These are phyloP conservation scores for Paramecium sonneborni DNA, from an alignment of 73 alveolate species.

Conservation along the genomic window DNA sequence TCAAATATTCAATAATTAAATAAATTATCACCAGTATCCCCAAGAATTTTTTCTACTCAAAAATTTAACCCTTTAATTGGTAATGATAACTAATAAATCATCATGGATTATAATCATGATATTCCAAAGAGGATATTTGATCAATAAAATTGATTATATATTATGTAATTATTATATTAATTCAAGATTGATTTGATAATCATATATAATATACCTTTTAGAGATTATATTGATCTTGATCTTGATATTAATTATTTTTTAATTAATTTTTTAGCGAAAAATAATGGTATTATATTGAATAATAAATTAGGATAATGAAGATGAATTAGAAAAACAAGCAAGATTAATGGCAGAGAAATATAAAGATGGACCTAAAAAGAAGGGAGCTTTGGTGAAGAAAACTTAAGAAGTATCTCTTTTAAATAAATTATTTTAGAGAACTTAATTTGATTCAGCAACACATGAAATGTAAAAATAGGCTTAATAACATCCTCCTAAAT, in stretches of 20 bases:
- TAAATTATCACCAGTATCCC: not conserved
- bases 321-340: conserved; percentile 29
- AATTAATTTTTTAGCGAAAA: not conserved
- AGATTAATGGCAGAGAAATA: conserved; percentile 54
- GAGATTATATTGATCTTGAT: not conserved
- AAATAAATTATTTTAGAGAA: not conserved
- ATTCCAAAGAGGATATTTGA: not conserved
- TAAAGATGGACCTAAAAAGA: conserved; percentile 46
- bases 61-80: not conserved
- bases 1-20: not conserved
- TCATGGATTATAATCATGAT: not conserved
- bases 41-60: not conserved
- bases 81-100: not conserved
- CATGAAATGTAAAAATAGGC: conserved; percentile 37
- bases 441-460: conserved; percentile 30
- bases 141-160: not conserved
- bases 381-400: not conserved
- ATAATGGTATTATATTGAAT: not conserved
- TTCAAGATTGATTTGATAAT: not conserved
- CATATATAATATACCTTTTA: not conserved
- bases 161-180: not conserved
- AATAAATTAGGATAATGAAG: conserved; percentile 14
- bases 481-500: conserved; percentile 17
- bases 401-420: not conserved
- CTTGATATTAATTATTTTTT: not conserved